These are phyloP conservation scores for Baeospora myosura DNA, from an alignment of 1,284 basidiomycete species.

Conservation along the genomic window DNA sequence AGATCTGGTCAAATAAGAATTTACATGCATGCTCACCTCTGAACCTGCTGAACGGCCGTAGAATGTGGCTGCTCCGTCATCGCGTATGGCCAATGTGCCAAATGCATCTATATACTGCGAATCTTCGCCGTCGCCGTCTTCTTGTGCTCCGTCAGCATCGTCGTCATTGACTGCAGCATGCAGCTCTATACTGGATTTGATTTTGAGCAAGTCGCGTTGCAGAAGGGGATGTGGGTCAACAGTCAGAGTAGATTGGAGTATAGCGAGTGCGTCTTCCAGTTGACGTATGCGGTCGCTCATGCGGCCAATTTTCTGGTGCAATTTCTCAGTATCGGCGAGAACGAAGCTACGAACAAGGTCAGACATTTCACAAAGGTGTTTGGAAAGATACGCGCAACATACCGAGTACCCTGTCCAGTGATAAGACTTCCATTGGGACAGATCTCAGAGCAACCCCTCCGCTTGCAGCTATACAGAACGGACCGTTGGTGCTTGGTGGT, in stretches of 20 bases:
- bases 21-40: slow-evolving; percentile 35
- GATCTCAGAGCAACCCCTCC: slow-evolving; percentile 65
- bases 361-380: slow-evolving; percentile 1
- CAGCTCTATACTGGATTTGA: slow-evolving; percentile 62
- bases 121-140: slow-evolving; percentile 36
- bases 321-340: slow-evolving; percentile 68
- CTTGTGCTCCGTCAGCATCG: slow-evolving; percentile 14
- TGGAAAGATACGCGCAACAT: slow-evolving; percentile 14
- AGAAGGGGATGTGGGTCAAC: slow-evolving; percentile 57
- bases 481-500: background rate
- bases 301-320: slow-evolving; percentile 63
- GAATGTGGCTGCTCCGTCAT: slow-evolving; percentile 58
- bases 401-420: slow-evolving; percentile 72
- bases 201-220: slow-evolving; percentile 52
- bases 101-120: slow-evolving; percentile 49
- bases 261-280: slow-evolving; percentile 66
- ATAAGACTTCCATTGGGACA: slow-evolving; percentile 66
- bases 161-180: slow-evolving; percentile 43
- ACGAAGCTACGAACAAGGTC: slow-evolving; percentile 45
- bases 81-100: slow-evolving; percentile 54
- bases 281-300: slow-evolving; percentile 73
- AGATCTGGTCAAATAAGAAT: slow-evolving; percentile 1
- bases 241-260: slow-evolving; percentile 43
- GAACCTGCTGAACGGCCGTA: slow-evolving; percentile 59
- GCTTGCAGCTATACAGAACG: slow-evolving; percentile 38